Percentiles rank a stretch among this genome's conserved stretches.
phyloP scores from a whole-genome alignment of 345 rosid species.

The Hibiscus syriacus region DNA sequence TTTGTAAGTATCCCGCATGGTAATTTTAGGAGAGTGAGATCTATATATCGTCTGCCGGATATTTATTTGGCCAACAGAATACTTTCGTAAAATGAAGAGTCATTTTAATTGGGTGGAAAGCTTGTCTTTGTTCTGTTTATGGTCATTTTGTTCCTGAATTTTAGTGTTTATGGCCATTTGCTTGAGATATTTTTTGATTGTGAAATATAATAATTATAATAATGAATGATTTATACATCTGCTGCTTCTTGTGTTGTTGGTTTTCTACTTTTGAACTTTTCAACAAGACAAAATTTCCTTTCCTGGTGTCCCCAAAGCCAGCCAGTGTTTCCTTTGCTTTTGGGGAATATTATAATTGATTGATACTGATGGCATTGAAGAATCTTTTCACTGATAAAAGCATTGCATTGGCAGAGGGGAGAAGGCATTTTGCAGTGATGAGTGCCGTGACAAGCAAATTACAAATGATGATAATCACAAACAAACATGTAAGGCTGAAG shows the following conservation, averaged over 20 bases:
- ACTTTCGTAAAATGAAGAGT: background rate
- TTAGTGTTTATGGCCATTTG: background rate
- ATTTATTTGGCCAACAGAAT: background rate
- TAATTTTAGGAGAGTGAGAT: background rate
- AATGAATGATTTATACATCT: background rate
- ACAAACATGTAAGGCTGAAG: slow-evolving; percentile 17
- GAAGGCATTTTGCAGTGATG: slow-evolving; percentile 23
- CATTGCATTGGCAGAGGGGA: slow-evolving; percentile 22
- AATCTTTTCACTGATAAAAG: background rate
- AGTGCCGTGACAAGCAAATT: slow-evolving; percentile 26
- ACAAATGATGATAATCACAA: slow-evolving; percentile 15
- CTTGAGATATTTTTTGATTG: background rate
- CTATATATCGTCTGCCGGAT: background rate
- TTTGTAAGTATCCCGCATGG: background rate
- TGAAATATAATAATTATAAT: background rate
- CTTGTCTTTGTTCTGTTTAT: background rate
- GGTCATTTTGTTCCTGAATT: background rate
- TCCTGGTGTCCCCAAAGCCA: background rate
- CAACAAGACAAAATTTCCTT: background rate
- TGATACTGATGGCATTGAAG: background rate
- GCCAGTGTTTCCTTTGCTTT: background rate
- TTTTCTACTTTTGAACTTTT: background rate
- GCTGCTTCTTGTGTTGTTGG: background rate
- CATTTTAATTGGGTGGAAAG: no score
- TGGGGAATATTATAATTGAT: background rate